Base-by-base conservation (phyloP, 495 filamentous ascomycete genomes). In the Penicillium egyptiacum region DNA sequence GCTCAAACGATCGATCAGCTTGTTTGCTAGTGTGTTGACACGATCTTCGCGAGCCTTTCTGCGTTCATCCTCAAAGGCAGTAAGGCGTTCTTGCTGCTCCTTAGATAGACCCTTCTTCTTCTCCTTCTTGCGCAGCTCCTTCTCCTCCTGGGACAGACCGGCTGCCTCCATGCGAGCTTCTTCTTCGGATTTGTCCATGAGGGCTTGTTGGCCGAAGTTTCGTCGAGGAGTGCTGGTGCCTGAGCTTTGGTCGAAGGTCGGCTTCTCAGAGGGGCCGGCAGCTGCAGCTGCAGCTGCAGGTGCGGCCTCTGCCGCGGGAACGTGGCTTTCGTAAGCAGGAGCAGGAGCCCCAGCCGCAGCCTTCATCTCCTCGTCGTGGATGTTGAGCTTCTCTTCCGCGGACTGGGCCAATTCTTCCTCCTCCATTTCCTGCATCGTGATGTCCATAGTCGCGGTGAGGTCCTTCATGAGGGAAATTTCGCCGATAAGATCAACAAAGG, bases 381-480 rank as follows among this genome's bases (percentile, higher is more conserved):
- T 73, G 52, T 79, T 64, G 6, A 79, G 66, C 47, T 83, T 82
- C 56, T 78, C 72, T 56, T 83, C 75, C 17, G 75, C 81, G 5
- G 71, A 68, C 26, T 77, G 73, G 25, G 73, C 79, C 54, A 87
- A 81, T 53, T 83, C 83, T 28, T 87, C 85, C 53, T 85, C 86
- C 54, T 86, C 86, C 63, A 81, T 84, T 33, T 85, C 84, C 50
- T 86, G 77, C 82, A 88, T 88, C 17, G 89, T 90, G 57, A 96
- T 96, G 62, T 94, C 91, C 90, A 94, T 93, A 3, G 90, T 91
- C 55, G 88, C 85, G 4, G 89, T 92, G 37, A 95, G 77, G 62
- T 94, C 91, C 72, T 92, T 94, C 87, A 96, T 93, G 50, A 96
- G 81, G 45, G 88, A 91, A 58, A 96, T 92, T 75, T 96, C 91